These are phyloP conservation scores for Fraxinus floribunda DNA, from an alignment of 305 asterid genomes.

Conservation along the genomic window DNA sequence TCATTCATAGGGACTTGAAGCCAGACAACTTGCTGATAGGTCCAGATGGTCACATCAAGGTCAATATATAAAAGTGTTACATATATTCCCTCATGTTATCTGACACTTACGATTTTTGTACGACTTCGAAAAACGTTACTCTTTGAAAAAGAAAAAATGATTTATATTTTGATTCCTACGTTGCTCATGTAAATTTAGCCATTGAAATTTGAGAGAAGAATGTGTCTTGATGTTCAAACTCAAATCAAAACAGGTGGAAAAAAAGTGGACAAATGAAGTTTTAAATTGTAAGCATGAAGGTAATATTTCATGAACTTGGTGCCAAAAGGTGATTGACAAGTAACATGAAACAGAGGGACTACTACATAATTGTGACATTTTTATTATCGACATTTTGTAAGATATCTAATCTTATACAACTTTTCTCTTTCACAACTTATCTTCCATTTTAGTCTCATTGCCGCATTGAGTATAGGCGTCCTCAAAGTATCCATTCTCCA, in stretches of 20 bases:
- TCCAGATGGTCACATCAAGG: conserved; percentile 99
- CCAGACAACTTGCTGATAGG: conserved; percentile 98
- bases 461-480: background rate
- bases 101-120: background rate
- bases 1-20: conserved; percentile 95
- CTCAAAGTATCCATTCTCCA: background rate
- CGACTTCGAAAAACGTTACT: background rate
- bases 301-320: background rate
- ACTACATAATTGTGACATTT: background rate
- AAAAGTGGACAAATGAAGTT: background rate
- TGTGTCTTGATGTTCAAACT: background rate
- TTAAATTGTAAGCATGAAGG: background rate
- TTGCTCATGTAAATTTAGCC: background rate
- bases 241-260: background rate
- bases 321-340: background rate
- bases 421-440: background rate
- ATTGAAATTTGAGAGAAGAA: background rate
- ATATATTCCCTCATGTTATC: conserved; percentile 17
- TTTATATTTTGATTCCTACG: background rate
- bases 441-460: background rate
- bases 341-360: background rate
- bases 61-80: conserved; percentile 37
- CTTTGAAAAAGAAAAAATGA: background rate
- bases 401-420: background rate
- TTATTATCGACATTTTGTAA: background rate